Conservation (phyloP, 345 rosid genomes). For the Corymbia maculata region DNA sequence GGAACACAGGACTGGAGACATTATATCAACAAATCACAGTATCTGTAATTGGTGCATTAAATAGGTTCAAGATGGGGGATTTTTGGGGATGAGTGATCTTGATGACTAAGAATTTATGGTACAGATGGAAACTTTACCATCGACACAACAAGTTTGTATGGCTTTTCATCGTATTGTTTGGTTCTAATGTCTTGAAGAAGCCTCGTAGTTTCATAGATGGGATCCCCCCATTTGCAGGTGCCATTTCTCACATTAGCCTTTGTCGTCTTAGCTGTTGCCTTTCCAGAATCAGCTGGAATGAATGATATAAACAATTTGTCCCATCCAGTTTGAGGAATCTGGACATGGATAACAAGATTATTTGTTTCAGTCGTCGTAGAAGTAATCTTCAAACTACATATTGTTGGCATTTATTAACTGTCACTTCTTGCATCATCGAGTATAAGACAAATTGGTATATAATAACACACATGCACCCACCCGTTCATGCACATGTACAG, state of each 20-base stretch:
- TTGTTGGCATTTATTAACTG: neutral
- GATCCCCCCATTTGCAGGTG: conserved; percentile 98
- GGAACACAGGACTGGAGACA: neutral
- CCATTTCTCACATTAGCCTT: conserved; percentile 97
- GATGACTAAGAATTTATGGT: neutral
- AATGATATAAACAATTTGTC: conserved; percentile 88
- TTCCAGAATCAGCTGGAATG: conserved; percentile 87
- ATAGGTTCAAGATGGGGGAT: neutral
- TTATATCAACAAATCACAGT: neutral
- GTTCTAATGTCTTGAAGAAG: conserved; percentile 80
- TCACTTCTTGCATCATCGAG: neutral
- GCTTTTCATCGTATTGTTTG: conserved; percentile 73
- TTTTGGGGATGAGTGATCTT: neutral
- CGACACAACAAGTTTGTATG: conserved; percentile 72
- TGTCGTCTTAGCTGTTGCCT: conserved; percentile 85
- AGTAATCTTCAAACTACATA: neutral
- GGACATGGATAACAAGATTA: neutral
- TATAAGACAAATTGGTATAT: neutral
- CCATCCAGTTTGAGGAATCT: conserved; percentile 96
- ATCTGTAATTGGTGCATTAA: neutral
- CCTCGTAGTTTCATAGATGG: conserved; percentile 93
- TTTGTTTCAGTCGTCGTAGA: neutral
- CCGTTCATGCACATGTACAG: neutral
- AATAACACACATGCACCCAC: neutral
- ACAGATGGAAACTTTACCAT: conserved; percentile 44